A percentile compares a stretch with the other conserved stretches of the same genome.
phyloP scores from a whole-genome alignment of 2,329 filamentous ascomycete species.

The Paecilomyces dactylethromorphus region DNA sequence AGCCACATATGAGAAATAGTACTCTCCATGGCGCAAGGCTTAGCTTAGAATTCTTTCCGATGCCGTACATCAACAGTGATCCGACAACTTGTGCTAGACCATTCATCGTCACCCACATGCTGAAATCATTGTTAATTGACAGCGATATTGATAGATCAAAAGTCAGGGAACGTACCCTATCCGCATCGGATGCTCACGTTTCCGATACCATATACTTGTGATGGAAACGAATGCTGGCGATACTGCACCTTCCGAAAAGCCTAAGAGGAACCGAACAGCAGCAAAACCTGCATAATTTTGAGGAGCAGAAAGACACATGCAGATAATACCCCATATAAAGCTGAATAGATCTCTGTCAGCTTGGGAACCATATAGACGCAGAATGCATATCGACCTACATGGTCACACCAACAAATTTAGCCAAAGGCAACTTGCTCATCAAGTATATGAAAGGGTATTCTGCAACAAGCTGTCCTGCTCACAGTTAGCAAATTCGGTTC shows the following conservation, averaged over 20 bases:
- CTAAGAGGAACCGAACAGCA: conserved; percentile 37
- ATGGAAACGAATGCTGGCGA: conserved; percentile 43
- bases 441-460: conserved; percentile 48
- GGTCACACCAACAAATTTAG: conserved; percentile 44
- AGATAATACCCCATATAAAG: conserved; percentile 39
- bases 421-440: conserved; percentile 45
- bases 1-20: conserved; percentile 47
- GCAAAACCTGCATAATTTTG: conserved; percentile 34
- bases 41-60: conserved; percentile 36
- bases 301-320: conserved; percentile 40
- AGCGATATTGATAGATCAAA: not conserved
- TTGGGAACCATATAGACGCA: not conserved
- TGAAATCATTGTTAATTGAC: conserved; percentile 1
- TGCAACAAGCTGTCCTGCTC: conserved; percentile 35
- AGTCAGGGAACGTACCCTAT: conserved; percentile 13
- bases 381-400: conserved; percentile 27
- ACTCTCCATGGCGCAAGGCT: conserved; percentile 41
- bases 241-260: conserved; percentile 40
- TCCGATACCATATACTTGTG: conserved; percentile 37
- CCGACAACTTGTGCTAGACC: conserved; percentile 42
- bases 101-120: conserved; percentile 41
- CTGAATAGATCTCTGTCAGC: conserved; percentile 9
- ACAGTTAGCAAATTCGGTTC: not conserved
- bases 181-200: conserved; percentile 29
- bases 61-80: conserved; percentile 45